Conservation (phyloP, 2,329 filamentous ascomycete genomes). For the Penicillium paneum region DNA sequence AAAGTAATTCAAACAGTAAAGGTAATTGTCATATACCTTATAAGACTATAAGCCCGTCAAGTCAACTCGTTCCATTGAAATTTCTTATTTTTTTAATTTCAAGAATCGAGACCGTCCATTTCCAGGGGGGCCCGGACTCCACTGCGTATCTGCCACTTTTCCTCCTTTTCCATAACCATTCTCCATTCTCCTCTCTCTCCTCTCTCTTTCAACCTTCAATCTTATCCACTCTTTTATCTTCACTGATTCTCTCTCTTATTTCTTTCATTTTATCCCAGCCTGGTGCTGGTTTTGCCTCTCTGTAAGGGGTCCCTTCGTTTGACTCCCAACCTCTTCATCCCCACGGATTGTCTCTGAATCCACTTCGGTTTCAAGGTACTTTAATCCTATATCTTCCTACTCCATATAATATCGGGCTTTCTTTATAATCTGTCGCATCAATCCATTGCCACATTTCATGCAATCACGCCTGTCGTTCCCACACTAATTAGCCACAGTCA, state of each 20-base stretch:
- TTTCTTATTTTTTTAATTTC: not conserved
- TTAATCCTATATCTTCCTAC: not conserved
- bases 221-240: slow-evolving; percentile 7
- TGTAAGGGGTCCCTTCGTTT: slow-evolving; percentile 17
- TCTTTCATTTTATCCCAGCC: slow-evolving; percentile 24
- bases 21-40: too few species aligned
- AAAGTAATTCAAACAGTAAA: not conserved
- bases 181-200: slow-evolving; percentile 4
- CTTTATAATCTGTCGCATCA: not conserved
- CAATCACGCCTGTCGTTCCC: not conserved
- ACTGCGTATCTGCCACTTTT: slow-evolving; percentile 8
- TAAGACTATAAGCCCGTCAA: too few species aligned
- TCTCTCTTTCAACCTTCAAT: slow-evolving; percentile 3
- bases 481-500: slow-evolving; percentile 2
- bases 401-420: not conserved
- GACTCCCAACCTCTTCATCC: slow-evolving; percentile 13
- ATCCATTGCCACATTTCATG: not conserved
- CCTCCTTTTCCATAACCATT: slow-evolving; percentile 7
- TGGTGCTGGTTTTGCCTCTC: slow-evolving; percentile 26
- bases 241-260: slow-evolving; percentile 12
- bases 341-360: slow-evolving; percentile 14
- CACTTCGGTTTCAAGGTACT: slow-evolving; percentile 20
- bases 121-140: slow-evolving; percentile 5
- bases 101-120: slow-evolving; percentile 7
- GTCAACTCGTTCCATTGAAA: too few species aligned